Evolutionary conservation across 1,284 basidiomycete species (phyloP).

Genomic region (Cutaneotrichosporon daszewskae): DNA sequence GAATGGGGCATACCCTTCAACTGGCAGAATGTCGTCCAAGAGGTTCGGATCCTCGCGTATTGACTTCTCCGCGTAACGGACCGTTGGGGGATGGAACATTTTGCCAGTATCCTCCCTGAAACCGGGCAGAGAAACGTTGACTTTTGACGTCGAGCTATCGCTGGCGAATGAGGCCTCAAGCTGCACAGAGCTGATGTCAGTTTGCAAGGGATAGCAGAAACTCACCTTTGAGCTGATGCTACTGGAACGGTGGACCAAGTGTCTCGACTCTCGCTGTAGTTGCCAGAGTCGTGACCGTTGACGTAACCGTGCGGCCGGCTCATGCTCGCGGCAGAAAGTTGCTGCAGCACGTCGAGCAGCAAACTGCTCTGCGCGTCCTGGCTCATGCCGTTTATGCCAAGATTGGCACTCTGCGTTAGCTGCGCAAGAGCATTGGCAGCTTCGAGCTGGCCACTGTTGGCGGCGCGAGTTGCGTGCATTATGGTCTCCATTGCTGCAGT

Average conservation of each 20-base stretch:
- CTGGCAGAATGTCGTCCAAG: conserved; percentile 29
- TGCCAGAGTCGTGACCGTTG: conserved; percentile 5
- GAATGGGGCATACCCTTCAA: conserved; percentile 42
- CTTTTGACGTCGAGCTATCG: conserved; percentile 71
- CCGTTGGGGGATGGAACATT: conserved; percentile 87
- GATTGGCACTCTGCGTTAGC: conserved; percentile 25
- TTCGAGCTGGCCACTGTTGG: conserved; percentile 35
- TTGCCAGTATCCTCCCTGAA: conserved; percentile 80
- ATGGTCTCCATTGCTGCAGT: conserved; percentile 40
- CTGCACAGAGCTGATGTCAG: conserved; percentile 19
- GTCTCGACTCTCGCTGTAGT: conserved; percentile 20
- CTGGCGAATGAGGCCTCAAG: conserved; percentile 67
- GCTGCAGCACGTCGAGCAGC: conserved; percentile 42
- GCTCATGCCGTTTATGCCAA: conserved; percentile 28
- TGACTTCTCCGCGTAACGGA: conserved; percentile 63
- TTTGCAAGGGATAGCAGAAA: background rate
- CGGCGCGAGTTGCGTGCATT: conserved; percentile 38
- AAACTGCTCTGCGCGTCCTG: conserved; percentile 36
- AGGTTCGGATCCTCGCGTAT: conserved; percentile 28
- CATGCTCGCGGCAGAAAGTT: conserved; percentile 38
- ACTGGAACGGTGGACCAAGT: conserved; percentile 34
- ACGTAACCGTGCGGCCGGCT: conserved; percentile 11
- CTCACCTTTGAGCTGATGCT: conserved; percentile 30
- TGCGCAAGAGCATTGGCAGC: conserved; percentile 38
- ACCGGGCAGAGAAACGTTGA: conserved; percentile 87